Evolutionary conservation across 345 rosid species (phyloP), one percentile per base, ranked within the genome.

Genomic region (Gossypium australe): DNA sequence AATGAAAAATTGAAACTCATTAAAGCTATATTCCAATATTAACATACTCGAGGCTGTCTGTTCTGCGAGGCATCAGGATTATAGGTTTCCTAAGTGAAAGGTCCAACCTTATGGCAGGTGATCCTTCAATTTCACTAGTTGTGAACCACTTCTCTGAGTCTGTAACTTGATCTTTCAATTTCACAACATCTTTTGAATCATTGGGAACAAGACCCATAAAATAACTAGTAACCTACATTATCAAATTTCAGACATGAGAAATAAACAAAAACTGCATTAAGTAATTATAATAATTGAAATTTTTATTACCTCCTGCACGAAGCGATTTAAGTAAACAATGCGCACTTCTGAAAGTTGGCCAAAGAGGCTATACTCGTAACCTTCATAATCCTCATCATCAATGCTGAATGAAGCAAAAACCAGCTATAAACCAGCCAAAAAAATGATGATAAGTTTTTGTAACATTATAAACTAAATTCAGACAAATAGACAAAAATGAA

Each of bases 341-440:
- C 97, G 97, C 73, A 94, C 98, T 94, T 94, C 98, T 75, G 98
- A 94, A 78, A 94, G 88, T 86, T 94, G 87, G 60, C 98, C 98
- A 76, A 80, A 76, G 78, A 94, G 90, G 86, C 90, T 79, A 82
- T 85, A 94, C 52, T 94, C 98, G 69, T 87, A 94, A 76, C 98
- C 98, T 79, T 87, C 81, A 77, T 92, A 83, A 79, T 94, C 98
- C 41, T 91, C 98, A 79, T 94, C 98, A 60, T 87, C 92, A 74
- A 60, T 57, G 79, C 84, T 91, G 82, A 92, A 94, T 71, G 98
- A 94, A 78, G 90, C 87, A 79, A 94, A 94, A 77, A 83, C 79
- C 83, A 94, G 78, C 98, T 94, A 87, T 87, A 86, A 22, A 78
- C 41, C 52, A 66, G 18, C 48, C 17, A 43, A 7, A 41, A 55